Evolutionary conservation across 345 rosid species (phyloP).

Genomic region (Euclidium syriacum): DNA sequence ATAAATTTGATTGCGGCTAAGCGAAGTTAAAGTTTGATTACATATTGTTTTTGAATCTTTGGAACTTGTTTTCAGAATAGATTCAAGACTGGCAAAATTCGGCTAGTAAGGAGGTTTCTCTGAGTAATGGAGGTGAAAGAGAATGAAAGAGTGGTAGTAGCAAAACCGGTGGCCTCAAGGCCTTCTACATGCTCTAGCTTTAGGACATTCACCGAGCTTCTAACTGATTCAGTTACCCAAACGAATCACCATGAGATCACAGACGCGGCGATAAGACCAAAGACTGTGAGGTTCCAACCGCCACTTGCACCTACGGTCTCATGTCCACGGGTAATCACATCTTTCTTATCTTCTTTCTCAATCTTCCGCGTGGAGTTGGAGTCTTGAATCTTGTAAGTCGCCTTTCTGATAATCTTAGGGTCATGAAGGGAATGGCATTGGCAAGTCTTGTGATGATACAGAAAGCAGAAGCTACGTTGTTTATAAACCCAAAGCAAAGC

Average conservation of each 20-base stretch:
- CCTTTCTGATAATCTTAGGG: slow-evolving; percentile 13
- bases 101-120: not conserved
- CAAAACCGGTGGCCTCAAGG: slow-evolving; percentile 88
- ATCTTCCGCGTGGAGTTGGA: not conserved
- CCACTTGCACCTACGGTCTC: slow-evolving; percentile 29
- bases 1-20: not conserved
- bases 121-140: slow-evolving; percentile 68
- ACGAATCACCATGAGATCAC: slow-evolving; percentile 34
- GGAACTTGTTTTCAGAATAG: not conserved
- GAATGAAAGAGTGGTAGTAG: slow-evolving; percentile 53
- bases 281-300: slow-evolving; percentile 64
- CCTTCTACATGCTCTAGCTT: slow-evolving; percentile 62
- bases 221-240: slow-evolving; percentile 48
- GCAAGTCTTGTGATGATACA: slow-evolving; percentile 38
- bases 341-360: not conserved
- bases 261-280: slow-evolving; percentile 67
- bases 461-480: slow-evolving; percentile 44
- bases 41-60: not conserved
- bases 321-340: slow-evolving; percentile 46
- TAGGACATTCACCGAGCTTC: slow-evolving; percentile 67
- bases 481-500: slow-evolving; percentile 81
- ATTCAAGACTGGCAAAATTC: not conserved
- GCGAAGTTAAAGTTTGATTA: not conserved
- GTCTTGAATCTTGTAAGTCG: slow-evolving; percentile 18
- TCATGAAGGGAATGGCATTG: slow-evolving; percentile 13